Percentiles rank a stretch among this genome's conserved stretches.
Evolutionary conservation across 2,329 filamentous ascomycete species (phyloP).

Genomic region (Fusarium coffeatum): DNA sequence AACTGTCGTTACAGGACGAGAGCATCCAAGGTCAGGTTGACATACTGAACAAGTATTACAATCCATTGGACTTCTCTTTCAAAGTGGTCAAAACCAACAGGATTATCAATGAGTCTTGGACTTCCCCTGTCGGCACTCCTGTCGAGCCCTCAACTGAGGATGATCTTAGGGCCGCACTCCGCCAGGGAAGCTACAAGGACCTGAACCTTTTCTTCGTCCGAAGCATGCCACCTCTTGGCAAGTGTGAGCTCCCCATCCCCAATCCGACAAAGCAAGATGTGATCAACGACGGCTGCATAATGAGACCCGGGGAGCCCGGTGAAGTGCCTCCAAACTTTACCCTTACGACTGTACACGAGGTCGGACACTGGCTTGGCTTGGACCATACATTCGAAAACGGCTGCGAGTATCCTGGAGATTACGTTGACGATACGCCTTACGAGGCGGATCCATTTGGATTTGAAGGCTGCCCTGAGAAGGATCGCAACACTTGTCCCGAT

Average conservation of each 20-base stretch:
- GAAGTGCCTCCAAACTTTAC: neutral
- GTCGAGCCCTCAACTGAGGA: neutral
- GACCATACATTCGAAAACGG: slow-evolving; percentile 31
- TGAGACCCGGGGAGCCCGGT: neutral
- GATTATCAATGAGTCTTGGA: slow-evolving; percentile 16
- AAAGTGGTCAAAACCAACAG: slow-evolving; percentile 16
- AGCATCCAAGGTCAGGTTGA: slow-evolving; percentile 1
- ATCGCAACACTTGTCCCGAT: slow-evolving; percentile 16
- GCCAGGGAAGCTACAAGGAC: slow-evolving; percentile 20
- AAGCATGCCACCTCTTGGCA: slow-evolving; percentile 2
- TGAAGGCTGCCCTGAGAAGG: neutral
- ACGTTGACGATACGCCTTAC: slow-evolving; percentile 23
- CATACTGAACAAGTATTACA: slow-evolving; percentile 12
- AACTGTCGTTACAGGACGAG: neutral
- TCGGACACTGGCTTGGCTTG: slow-evolving; percentile 29
- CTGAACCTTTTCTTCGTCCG: slow-evolving; percentile 23
- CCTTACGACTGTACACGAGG: slow-evolving; percentile 10
- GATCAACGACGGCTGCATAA: slow-evolving; percentile 21
- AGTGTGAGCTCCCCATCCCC: slow-evolving; percentile 19
- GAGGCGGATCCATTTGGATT: neutral
- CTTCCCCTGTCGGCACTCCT: neutral
- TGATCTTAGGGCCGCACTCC: slow-evolving; percentile 9
- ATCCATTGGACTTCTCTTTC: slow-evolving; percentile 18
- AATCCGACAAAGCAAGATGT: slow-evolving; percentile 4
- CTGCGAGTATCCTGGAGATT: slow-evolving; percentile 23